Evolutionary conservation across 768 basidiomycete species (phyloP).

Genomic region (Termitomyces sp.): DNA sequence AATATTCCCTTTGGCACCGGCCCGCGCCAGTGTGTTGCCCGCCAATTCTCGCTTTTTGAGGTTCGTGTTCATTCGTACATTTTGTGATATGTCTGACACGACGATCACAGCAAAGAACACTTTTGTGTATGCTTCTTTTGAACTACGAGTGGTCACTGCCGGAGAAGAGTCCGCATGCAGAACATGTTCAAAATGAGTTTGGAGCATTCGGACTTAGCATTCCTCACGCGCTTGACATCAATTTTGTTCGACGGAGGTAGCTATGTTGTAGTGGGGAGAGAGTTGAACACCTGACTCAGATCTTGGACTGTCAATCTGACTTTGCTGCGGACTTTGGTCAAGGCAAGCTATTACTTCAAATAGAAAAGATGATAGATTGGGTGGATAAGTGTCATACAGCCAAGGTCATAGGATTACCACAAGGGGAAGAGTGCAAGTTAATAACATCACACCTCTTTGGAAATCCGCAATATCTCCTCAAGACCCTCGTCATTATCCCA

Average conservation of each 20-base stretch:
- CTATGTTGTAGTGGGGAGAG: background rate
- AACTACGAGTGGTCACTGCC: constrained; percentile 35
- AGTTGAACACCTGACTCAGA: background rate
- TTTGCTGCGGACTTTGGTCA: background rate
- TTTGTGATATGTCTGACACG: background rate
- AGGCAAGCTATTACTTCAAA: background rate
- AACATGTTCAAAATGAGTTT: constrained; percentile 31
- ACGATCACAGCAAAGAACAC: constrained; percentile 29
- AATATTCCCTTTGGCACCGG: constrained; percentile 33
- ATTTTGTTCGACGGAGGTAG: constrained; percentile 22
- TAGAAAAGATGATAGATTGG: background rate
- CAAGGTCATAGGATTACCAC: background rate
- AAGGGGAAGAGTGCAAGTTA: background rate
- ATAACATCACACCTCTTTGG: constrained; percentile 49
- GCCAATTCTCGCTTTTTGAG: constrained; percentile 28
- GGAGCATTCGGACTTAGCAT: constrained; percentile 33
- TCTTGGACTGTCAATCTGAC: background rate
- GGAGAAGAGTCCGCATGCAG: constrained; percentile 23
- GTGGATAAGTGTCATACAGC: background rate
- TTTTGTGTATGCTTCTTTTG: constrained; percentile 32
- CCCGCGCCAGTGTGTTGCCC: constrained; percentile 33
- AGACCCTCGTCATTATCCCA: constrained; percentile 76
- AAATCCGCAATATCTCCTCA: constrained; percentile 65
- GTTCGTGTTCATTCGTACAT: constrained; percentile 2
- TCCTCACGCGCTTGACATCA: constrained; percentile 31